These are phyloP conservation scores for Perilla frutescens DNA, from an alignment of 257 asterid species.

Conservation along the genomic window DNA sequence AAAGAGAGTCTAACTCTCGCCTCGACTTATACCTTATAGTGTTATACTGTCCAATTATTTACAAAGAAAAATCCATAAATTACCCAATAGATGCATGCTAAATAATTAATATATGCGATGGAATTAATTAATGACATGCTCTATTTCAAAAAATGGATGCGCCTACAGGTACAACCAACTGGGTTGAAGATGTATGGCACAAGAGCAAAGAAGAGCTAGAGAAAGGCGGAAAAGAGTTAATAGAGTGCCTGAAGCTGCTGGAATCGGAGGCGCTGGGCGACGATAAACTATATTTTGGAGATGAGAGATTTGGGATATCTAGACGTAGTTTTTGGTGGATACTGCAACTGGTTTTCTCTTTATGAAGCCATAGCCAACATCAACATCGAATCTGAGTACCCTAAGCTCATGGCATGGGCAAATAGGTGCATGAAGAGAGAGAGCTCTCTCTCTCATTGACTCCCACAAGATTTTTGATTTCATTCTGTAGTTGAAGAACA, in stretches of 20 bases:
- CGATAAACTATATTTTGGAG: conserved; percentile 50
- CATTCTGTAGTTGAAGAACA: background rate
- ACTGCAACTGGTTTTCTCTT: conserved; percentile 49
- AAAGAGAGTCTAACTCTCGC: too few relatives aligned
- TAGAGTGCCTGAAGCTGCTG: conserved; percentile 4
- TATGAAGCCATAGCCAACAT: conserved; percentile 41
- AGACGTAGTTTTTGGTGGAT: conserved; percentile 43
- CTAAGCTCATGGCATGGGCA: conserved; percentile 49
- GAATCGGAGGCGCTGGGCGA: conserved; percentile 43
- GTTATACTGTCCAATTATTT: too few relatives aligned
- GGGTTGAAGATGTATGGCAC: conserved; percentile 36
- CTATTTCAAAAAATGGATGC: too few relatives aligned
- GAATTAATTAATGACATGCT: too few relatives aligned
- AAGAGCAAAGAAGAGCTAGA: conserved; percentile 41
- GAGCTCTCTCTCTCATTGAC: background rate
- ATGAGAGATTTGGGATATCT: conserved; percentile 46
- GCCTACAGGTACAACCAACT: conserved; percentile 4
- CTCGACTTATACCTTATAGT: too few relatives aligned
- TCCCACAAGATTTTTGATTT: background rate
- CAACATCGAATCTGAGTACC: conserved; percentile 41
- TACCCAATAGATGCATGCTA: too few relatives aligned
- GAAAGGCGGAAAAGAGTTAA: conserved; percentile 30
- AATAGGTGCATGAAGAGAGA: conserved; percentile 45
- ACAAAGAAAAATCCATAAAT: too few relatives aligned
- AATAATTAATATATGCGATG: too few relatives aligned